A percentile compares a stretch with the other conserved stretches of the same genome.
These are phyloP conservation scores for Tetrapisispora pingtungensis DNA, from an alignment of 805 yeast genomes.

Conservation along the genomic window DNA sequence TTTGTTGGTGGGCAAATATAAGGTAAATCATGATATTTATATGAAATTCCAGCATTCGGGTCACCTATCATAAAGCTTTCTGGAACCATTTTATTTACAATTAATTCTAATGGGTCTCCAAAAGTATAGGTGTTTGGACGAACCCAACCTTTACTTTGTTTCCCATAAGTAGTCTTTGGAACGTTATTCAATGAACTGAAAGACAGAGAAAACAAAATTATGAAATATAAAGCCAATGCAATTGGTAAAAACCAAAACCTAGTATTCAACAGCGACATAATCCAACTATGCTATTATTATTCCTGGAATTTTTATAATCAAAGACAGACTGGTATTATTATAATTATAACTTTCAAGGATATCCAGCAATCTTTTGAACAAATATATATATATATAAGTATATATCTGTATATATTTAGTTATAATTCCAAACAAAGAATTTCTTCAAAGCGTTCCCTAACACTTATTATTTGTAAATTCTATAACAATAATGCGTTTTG, in stretches of 20 bases:
- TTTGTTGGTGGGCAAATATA: constrained; percentile 66
- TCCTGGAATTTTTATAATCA: no score
- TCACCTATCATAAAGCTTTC: neutral
- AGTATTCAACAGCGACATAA: neutral
- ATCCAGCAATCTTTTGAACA: no score
- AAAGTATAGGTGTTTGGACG: constrained; percentile 29
- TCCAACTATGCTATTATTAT: neutral
- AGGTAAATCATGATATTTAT: constrained; percentile 68
- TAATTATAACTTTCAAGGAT: neutral
- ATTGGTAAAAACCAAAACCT: constrained; percentile 2
- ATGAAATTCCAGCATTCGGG: constrained; percentile 26
- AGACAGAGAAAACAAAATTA: neutral
- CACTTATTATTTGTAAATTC: no score
- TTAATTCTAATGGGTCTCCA: constrained; percentile 57
- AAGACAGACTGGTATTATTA: neutral
- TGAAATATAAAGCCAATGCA: neutral
- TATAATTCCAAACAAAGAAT: no score
- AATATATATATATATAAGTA: no score
- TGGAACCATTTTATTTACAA: constrained; percentile 71
- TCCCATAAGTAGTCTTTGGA: constrained; percentile 1
- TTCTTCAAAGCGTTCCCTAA: no score
- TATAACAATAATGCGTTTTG: no score
- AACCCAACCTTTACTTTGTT: constrained; percentile 14
- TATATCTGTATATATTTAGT: no score
- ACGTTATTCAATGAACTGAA: neutral